A percentile compares a stretch with the other conserved stretches of the same genome.
phyloP scores from a whole-genome alignment of 306 rosid genomes.

The Luffa acutangula region DNA sequence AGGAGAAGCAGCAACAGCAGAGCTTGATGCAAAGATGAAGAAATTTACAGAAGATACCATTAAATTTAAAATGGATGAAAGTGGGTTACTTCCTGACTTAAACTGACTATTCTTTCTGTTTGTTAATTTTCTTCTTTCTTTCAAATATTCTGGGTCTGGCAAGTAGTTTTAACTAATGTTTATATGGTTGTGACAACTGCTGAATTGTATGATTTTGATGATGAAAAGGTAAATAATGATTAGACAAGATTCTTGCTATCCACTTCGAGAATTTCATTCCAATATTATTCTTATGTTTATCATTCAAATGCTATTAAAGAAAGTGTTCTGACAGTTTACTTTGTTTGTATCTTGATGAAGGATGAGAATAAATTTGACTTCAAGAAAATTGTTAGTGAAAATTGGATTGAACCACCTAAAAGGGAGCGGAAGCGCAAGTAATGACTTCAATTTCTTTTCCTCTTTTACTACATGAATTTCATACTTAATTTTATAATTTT shows the following conservation, averaged over 20 bases:
- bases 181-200: slow-evolving; percentile 48
- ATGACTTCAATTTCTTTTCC: too few species aligned
- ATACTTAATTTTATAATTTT: background rate
- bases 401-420: too few species aligned
- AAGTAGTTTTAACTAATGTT: slow-evolving; percentile 11
- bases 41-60: slow-evolving; percentile 97
- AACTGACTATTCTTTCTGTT: background rate
- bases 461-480: too few species aligned
- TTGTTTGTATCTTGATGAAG: too few species aligned
- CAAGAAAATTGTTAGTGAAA: too few species aligned
- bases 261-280: too few species aligned
- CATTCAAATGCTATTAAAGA: too few species aligned
- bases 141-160: background rate
- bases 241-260: background rate
- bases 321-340: too few species aligned
- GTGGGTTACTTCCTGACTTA: slow-evolving; percentile 31
- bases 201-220: slow-evolving; percentile 93
- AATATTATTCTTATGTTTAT: too few species aligned
- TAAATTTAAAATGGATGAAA: slow-evolving; percentile 98
- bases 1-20: too few species aligned
- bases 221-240: slow-evolving; percentile 54
- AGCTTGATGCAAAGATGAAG: slow-evolving; percentile 97
- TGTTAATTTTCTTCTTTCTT: slow-evolving; percentile 3
- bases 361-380: too few species aligned
- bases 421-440: too few species aligned